Evolutionary conservation across 495 filamentous ascomycete genomes (phyloP), one percentile per base, ranked within the genome.

Genomic region (Corynascus novoguineensis): DNA sequence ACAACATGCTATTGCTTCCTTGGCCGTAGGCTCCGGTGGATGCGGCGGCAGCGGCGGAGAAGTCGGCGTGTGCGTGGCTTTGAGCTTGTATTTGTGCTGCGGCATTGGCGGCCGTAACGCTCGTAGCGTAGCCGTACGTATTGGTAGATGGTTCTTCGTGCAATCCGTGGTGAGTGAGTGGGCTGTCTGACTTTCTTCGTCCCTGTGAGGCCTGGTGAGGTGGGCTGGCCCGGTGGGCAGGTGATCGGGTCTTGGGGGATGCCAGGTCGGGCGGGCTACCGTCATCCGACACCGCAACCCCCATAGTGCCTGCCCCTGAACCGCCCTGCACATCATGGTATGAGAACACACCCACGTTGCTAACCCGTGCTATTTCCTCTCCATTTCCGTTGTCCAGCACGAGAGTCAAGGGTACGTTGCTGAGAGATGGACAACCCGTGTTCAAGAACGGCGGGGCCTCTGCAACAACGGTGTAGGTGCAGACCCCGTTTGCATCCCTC

Each of bases 341-440:
- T 3, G 83, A 85, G 67, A 95, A 97, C 15, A 78, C 75, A 60
- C 89, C 92, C 31, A 89, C 82, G 53, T 90, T 84, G 14, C 86
- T 73, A 11, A 57, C 64, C 3, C 81, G 79, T 8, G 81, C 78
- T 19, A 87, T 65, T 53, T 78, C 74, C 53, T 81, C 79, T 7
- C 86, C 86, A 44, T 79, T 77, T 24, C 83, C 77, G 41, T 78
- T 80, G 56, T 92, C 86, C 64, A 95, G 80, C 14, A 83, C 71
- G 42, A 97, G 76, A 59, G 80, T 81, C 49, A 97, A 67, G 25
- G 88, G 87, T 27, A 96, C 84, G 63, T 65, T 70, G 58, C 81
- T 84, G 37, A 83, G 75, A 24, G 84, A 83, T 11, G 79, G 73
- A 42, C 81, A 87, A 32, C 81, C 79, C 17, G 88, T 96, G 40